Base-by-base conservation (phyloP, 2,329 filamentous ascomycete genomes). In the Gyromitra esculenta region DNA sequence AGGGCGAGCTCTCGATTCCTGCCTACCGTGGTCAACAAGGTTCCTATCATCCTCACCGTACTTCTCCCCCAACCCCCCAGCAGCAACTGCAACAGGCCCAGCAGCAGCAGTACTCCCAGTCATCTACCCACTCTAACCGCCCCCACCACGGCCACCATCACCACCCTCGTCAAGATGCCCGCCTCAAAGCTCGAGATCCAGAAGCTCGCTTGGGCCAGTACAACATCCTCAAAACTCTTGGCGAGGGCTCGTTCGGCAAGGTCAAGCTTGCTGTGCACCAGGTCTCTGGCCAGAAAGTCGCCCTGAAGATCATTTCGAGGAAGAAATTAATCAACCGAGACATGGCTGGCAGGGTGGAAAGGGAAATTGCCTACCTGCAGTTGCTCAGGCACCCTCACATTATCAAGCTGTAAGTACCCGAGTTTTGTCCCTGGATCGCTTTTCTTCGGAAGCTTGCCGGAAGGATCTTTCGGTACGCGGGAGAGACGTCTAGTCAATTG, bases 321-420 rank as follows among this genome's bases (percentile, higher is more conserved):
- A 96, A 96, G 86, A 97, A 97, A 86, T 88, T 99, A 82, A 93
- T 97, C 81, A 98, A 94, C 81, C 89, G 95, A 82, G 96, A 99
- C 84, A 98, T 99, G 96, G 94, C 96, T 68, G 96, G 96, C 77
- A 90, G 96, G 77, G 96, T 99, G 79, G 96, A 99, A 86, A 90
- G 96, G 80, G 96, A 99, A 86, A 99, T 99, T 81, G 94, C 97
- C 84, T 99, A 99, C 83, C 88, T 99, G 79, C 96, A 99, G 85
- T 86, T 99, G 77, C 87, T 99, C 77, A 91, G 96, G 77, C 96
- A 99, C 84, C 96, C 96, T 52, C 96, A 99, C 85, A 99, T 99
- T 83, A 99, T 99, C 87, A 99, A 99, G 85, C 88, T 99, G 90
- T 97, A 87, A 82, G 88, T 86, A 52, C 64, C 71, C 75, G 71